These are phyloP conservation scores for Lactarius evosmus DNA, from an alignment of 768 basidiomycete genomes.

Conservation along the genomic window DNA sequence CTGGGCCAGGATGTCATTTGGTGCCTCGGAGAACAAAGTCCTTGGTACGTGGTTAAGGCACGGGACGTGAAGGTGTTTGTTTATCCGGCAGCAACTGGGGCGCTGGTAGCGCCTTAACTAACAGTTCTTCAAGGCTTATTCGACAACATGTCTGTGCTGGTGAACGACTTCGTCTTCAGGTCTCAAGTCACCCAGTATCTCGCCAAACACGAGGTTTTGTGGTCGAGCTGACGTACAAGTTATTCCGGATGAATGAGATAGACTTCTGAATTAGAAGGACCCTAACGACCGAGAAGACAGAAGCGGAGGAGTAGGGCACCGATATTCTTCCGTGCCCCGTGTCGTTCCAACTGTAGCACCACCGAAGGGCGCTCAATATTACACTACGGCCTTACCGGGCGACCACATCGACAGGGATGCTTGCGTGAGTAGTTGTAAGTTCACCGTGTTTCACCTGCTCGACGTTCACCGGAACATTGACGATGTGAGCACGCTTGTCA, in stretches of 20 bases:
- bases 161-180: constrained; percentile 82
- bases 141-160: constrained; percentile 82
- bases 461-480: constrained; percentile 75
- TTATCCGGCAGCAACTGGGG: no score
- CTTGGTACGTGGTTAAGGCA: constrained; percentile 50
- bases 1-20: constrained; percentile 78
- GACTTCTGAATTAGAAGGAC: constrained; percentile 67
- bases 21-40: constrained; percentile 70
- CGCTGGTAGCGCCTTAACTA: constrained; percentile 5
- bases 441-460: constrained; percentile 77
- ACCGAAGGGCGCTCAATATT: constrained; percentile 77
- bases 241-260: constrained; percentile 78
- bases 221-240: constrained; percentile 74
- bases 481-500: constrained; percentile 52
- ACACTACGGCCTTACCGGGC: constrained; percentile 66
- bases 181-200: constrained; percentile 71
- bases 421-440: constrained; percentile 76
- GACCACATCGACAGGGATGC: constrained; percentile 79
- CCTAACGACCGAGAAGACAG: background rate
- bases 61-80: background rate
- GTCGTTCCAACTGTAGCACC: constrained; percentile 75
- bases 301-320: constrained; percentile 57
- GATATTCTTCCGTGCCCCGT: constrained; percentile 73
- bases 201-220: constrained; percentile 84
- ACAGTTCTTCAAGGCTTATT: constrained; percentile 58